A percentile compares a stretch with the other conserved stretches of the same genome.
Conservation (phyloP, 2,329 filamentous ascomycete species). For the Clathrospora elynae region DNA sequence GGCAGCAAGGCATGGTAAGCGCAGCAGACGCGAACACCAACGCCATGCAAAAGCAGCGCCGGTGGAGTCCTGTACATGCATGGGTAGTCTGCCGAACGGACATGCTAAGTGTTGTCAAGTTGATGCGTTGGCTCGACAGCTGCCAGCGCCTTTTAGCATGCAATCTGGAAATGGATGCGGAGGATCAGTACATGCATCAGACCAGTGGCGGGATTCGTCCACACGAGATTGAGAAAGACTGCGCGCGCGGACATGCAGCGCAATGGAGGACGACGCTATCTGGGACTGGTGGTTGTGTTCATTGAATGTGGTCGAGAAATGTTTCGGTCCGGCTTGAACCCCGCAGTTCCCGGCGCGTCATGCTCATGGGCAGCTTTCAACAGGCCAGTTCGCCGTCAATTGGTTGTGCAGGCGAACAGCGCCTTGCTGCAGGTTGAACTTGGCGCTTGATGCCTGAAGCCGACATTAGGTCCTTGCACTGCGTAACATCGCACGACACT, state of each 20-base stretch:
- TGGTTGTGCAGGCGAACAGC: constrained; percentile 35
- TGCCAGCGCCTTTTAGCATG: constrained; percentile 47
- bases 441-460: constrained; percentile 29
- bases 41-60: constrained; percentile 44
- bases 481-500: constrained; percentile 33
- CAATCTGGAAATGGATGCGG: constrained; percentile 47
- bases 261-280: constrained; percentile 21
- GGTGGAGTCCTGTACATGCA: constrained; percentile 45
- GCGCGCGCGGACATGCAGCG: constrained; percentile 19
- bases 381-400: constrained; percentile 22
- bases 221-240: constrained; percentile 17
- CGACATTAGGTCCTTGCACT: constrained; percentile 21
- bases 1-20: constrained; percentile 47
- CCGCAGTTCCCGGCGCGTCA: constrained; percentile 36
- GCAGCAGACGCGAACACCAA: constrained; percentile 46
- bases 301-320: constrained; percentile 32
- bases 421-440: constrained; percentile 28
- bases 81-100: constrained; percentile 47
- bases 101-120: constrained; percentile 51
- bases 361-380: constrained; percentile 26
- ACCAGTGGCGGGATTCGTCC: constrained; percentile 28
- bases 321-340: constrained; percentile 35
- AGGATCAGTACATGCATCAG: constrained; percentile 41
- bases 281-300: constrained; percentile 19
- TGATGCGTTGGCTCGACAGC: constrained; percentile 51